Base-by-base conservation (phyloP, 352 stramenopile genomes). In the Phytopythium helicoides region DNA sequence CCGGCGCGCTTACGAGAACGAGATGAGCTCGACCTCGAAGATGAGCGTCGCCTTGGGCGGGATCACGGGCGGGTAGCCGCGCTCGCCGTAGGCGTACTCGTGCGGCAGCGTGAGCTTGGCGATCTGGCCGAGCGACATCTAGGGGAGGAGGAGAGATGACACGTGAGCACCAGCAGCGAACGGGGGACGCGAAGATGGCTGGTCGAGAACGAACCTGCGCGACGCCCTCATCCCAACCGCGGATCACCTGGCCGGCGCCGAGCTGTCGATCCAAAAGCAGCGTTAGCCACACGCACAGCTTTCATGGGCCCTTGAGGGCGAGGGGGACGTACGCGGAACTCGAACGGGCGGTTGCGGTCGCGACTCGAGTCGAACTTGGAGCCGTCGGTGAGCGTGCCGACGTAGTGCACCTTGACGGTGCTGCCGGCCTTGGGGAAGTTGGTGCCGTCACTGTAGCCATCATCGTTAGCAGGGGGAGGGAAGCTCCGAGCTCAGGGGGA, bases 31-130 rank as follows among this genome's bases (percentile, higher is more conserved):
- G 40, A 98, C 88, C 57, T 97, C 93, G 69, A 98, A 98, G 44
- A 94, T 82, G 39, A 98, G 71, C 64, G 91, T 94, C 42, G 95
- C 88, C 62, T 96, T 94, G 42, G 89, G 87, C 31, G 92, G 91
- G 56, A 98, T 96, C 46, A 92, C 69, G 40, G 89, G 89, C 12
- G 86, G 86, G 48, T 95, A 92, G 33, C 95, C 93, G 38, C 73
- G 56, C 53, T 81, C 76, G 36, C 96, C 96, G 65, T 99, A 99
- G 23, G 88, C 96, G 74, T 96, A 98, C 65, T 98, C 90, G 47
- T 80, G 75, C n/a, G 94, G 86, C 53, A 98, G 92, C 47, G 80
- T 79, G 23, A 99, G 78, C 55, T 95, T 93, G 26, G 92, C 90
- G 28, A 97, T 81, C 71, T 99, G 92, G 35, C 95, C 95, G 36